Base-by-base conservation (phyloP, 208 protist species). In the Endotrypanum monterogeii region DNA sequence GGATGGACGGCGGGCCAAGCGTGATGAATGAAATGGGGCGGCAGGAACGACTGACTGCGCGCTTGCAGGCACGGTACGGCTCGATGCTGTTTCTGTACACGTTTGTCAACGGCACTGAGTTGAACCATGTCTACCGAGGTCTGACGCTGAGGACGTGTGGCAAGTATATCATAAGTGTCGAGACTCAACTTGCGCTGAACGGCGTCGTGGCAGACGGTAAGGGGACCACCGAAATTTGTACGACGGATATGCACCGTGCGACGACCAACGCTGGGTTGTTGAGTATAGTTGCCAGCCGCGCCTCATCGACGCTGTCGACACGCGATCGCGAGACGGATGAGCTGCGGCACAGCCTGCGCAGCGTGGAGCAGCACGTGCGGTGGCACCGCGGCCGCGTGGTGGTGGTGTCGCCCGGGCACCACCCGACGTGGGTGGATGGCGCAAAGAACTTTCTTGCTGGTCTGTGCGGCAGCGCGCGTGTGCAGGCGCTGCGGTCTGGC, bases 401-500 rank as follows among this genome's bases (percentile, higher is more conserved):
- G n/a, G 80, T 99, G 67, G 95, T 99, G n/a, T 98, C 98, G 18
- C 98, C 98, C 58, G 96, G 97, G 41, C 98, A 99, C 84, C 78
- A 97, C 52, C 93, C 96, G 37, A 71, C 65, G 67, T 98, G 97
- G 96, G 65, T 98, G 52, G 86, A 98, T 79, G 54, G 82, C 37
- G 80, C 83, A 58, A 82, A 79, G 62, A 85, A 87, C 79, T 92
- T 92, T 73, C 71, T 92, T 23, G 67, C 70, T 11, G 79, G 82
- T 7, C 44, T 71, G 57, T 88, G 78, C 73, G 76, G 71, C 23
- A 61, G 46, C 46, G 62, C 65, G 39, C 41, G 71, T 3, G 79
- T 83, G 68, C 68, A 68, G 55, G 76, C 63, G 54, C 50, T 74
- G 55, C 75, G 79, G 60, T 25, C 54, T 23, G 32, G 61, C 30